phyloP scores from a whole-genome alignment of 1,284 basidiomycete species.

The Hypsizygus ulmarius region DNA sequence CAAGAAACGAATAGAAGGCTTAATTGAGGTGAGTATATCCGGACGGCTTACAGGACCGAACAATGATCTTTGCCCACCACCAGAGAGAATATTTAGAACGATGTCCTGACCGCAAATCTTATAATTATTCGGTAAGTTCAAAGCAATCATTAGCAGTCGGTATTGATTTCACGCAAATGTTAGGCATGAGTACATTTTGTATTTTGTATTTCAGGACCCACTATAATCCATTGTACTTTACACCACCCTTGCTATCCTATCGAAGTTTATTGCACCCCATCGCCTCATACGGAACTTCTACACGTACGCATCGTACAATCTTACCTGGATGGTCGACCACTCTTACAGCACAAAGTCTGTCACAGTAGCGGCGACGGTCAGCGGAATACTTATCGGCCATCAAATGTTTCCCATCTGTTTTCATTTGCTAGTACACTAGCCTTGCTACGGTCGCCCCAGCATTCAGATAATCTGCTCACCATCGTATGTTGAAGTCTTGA shows the following conservation, averaged over 20 bases:
- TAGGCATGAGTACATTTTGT: slow-evolving; percentile 21
- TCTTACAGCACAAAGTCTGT: background rate
- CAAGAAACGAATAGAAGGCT: slow-evolving; percentile 91
- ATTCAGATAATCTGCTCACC: too few relatives aligned
- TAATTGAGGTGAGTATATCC: slow-evolving; percentile 79
- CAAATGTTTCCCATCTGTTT: slow-evolving; percentile 11
- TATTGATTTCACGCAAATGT: background rate
- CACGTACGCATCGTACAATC: background rate
- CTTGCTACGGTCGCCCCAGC: too few relatives aligned
- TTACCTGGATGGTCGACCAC: background rate
- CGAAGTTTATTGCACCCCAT: background rate
- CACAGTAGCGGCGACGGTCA: too few relatives aligned
- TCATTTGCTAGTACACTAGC: background rate
- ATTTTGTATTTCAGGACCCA: slow-evolving; percentile 6
- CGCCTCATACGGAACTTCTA: background rate
- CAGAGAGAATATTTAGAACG: slow-evolving; percentile 82
- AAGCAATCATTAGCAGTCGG: background rate
- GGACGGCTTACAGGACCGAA: background rate
- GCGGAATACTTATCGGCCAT: too few relatives aligned
- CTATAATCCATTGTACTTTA: too few relatives aligned
- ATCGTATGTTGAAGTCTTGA: too few relatives aligned
- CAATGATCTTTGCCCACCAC: slow-evolving; percentile 6
- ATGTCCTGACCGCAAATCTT: slow-evolving; percentile 77
- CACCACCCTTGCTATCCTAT: background rate
- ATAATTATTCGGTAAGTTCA: slow-evolving; percentile 66